Evolutionary conservation across 768 basidiomycete species (phyloP), one percentile per base, ranked within the genome.

Genomic region (Lactarius vividus): DNA sequence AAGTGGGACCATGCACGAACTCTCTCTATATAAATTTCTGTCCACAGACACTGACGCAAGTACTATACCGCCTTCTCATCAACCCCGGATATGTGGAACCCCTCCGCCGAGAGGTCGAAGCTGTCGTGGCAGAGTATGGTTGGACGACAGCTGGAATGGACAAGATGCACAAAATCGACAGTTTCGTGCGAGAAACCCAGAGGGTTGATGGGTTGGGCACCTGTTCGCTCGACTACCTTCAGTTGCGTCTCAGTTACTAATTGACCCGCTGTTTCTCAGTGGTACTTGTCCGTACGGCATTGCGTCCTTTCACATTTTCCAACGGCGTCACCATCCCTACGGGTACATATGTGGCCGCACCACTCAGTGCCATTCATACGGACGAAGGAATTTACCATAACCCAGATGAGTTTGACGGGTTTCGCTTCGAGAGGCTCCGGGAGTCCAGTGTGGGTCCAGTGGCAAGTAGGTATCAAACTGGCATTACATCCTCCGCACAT

Each of bases 261-360:
- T 23, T 37, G 5, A 0, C 16, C 6, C 42, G n/a, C 16, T 11
- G 4, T 11, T 15, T 33, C 2, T 57, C 42, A 77, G 75, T 71
- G 13, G 37, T 40, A 8, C 65, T 80, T 44, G 61, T 68, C 16
- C 77, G n/a, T n/a, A n/a, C n/a, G n/a, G n/a, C n/a, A 2, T 56
- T 77, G 28, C 72, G 77, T 59, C 78, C 80, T 49, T 78, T 78
- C 70, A 79, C 76, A 1, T 78, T 84, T 60, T 80, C 79, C 3
- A 77, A 83, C 69, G 82, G 81, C 6, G 78, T 77, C 1, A 66
- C 70, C 52, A 67, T 84, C 15, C 81, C 81, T 4, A 71, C 73
- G 39, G 79, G 29, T 2, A 76, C 78, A 0, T 71, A 75, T 33
- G 63, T 83, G 9, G 69, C 72, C 10, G 70, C 76, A 2, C 71